Evolutionary conservation across 2,329 filamentous ascomycete species (phyloP), one percentile per base, ranked within the genome.

Genomic region (Stenocarpella maydis): DNA sequence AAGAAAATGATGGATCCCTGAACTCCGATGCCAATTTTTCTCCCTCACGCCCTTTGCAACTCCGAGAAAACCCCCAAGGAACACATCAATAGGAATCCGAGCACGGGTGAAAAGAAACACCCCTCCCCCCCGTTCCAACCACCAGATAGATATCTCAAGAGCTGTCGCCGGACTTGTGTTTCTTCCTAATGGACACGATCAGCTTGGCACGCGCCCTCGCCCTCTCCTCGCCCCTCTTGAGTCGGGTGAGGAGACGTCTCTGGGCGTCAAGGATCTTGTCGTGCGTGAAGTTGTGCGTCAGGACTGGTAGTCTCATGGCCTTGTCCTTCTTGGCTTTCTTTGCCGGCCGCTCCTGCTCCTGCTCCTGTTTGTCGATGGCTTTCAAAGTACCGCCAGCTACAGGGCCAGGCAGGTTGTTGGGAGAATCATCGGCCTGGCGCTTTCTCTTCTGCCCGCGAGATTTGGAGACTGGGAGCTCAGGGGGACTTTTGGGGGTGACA

Each of bases 11-110:
- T 50, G 50, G 21, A 45, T 52, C 65, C 69, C 31, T 39, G 31
- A 71, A 71, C 70, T 69, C 70, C 70, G 54, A 71, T 71, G 70
- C 70, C 70, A 43, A 71, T 47, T 53, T n/a, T 67, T 47, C 45
- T 67, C 50, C 34, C 52, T 21, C 68, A 17, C 64, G 63, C 68
- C 68, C 69, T 60, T 60, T 34, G 24, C n/a, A 71, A 71, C 70
- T 70, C 70, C 70, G 55, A 58, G 31, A 64, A 53, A 69, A 31
- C 49, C 45, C 49, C 45, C 49, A 21, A 47, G 19, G 60, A 53
- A 70, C 64, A 67, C 52, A 49, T 41, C 47, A 45, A 65, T 58
- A 54, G 26, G 52, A 65, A 47, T 53, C n/a, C n/a, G n/a, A n/a
- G n/a, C n/a, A n/a, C n/a, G 41, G 53, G 34, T 26, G 37, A 49